phyloP scores from a whole-genome alignment of 2,329 filamentous ascomycete genomes.

The Capronia americana region DNA sequence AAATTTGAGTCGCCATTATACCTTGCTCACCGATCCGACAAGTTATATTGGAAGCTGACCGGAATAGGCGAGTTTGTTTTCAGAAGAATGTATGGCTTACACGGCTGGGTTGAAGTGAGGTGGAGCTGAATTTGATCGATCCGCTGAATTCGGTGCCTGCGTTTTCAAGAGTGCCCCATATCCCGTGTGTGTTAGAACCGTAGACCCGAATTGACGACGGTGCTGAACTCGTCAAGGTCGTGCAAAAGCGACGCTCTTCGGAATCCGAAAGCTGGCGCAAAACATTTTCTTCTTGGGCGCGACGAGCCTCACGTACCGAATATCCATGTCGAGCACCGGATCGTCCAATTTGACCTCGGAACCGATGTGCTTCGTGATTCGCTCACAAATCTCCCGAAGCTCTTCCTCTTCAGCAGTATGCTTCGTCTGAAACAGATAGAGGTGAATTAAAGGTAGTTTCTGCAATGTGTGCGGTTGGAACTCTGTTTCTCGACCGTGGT shows the following conservation, averaged over 20 bases:
- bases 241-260: constrained; percentile 77
- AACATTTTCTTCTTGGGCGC: constrained; percentile 96
- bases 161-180: not conserved
- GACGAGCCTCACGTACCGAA: constrained; percentile 78
- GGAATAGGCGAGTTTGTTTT: not conserved
- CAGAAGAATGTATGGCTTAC: not conserved
- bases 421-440: constrained; percentile 92
- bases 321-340: constrained; percentile 61
- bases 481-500: constrained; percentile 70
- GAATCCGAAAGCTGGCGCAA: constrained; percentile 89
- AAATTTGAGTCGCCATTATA: not conserved
- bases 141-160: not conserved
- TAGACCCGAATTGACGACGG: not conserved
- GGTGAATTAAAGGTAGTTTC: constrained; percentile 81
- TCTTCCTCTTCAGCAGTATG: constrained; percentile 72
- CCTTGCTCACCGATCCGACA: not conserved
- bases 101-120: not conserved
- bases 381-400: constrained; percentile 66
- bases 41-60: not conserved
- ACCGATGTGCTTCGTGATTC: constrained; percentile 68
- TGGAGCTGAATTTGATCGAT: no score
- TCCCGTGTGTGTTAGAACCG: not conserved
- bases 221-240: not conserved
- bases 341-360: constrained; percentile 63
- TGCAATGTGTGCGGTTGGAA: constrained; percentile 66